Conservation (phyloP, 257 asterid genomes). For the Fraxinus pennsylvanica region DNA sequence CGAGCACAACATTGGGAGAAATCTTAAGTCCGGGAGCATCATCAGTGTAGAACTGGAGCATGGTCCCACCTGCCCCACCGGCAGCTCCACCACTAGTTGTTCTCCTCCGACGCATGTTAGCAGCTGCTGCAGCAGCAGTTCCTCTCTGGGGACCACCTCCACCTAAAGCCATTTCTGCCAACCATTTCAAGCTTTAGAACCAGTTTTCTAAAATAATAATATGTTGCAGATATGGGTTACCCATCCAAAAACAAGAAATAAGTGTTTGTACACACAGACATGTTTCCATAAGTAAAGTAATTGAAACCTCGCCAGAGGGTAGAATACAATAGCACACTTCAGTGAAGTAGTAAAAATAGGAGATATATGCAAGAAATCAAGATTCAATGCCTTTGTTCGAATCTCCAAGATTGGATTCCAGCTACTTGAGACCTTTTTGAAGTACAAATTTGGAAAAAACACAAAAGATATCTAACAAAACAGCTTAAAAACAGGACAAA, state of each 20-base stretch:
- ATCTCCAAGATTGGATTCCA: not conserved
- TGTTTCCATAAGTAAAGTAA: not conserved
- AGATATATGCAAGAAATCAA: not conserved
- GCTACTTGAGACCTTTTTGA: not conserved
- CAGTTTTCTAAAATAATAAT: not conserved
- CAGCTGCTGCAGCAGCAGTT: conserved; percentile 70
- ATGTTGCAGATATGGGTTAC: not conserved
- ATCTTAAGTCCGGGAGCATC: conserved; percentile 74
- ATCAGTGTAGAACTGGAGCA: conserved; percentile 75
- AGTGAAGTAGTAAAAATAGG: not conserved
- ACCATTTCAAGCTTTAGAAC: conserved; percentile 16
- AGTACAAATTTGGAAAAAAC: not conserved
- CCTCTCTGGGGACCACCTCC: conserved; percentile 71
- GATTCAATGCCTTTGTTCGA: not conserved
- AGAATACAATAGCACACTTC: not conserved
- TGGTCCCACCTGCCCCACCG: conserved; percentile 66
- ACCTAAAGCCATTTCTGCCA: conserved; percentile 59
- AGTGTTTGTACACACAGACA: not conserved
- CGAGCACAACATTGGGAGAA: conserved; percentile 64
- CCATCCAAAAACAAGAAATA: not conserved
- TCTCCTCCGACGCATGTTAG: conserved; percentile 61
- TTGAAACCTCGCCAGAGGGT: not conserved
- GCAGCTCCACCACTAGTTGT: conserved; percentile 52
- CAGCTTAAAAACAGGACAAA: not conserved
- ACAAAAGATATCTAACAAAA: not conserved